Base-by-base conservation (phyloP, 768 basidiomycete genomes). In the Serendipita sp. region DNA sequence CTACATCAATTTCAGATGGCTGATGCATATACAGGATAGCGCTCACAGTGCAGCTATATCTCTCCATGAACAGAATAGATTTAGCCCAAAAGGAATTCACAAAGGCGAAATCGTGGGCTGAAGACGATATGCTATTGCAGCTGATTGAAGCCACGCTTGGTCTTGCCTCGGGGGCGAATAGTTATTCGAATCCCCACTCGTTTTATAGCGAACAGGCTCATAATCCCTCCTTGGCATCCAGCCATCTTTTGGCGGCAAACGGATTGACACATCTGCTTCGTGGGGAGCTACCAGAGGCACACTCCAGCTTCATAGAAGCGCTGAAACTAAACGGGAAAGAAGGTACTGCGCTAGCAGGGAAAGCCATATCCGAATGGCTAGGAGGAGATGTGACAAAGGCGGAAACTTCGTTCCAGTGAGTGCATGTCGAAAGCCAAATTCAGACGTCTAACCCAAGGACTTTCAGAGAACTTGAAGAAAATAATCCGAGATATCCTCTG, bases 101-200 rank as follows among this genome's bases (percentile, higher is more conserved):
- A 33, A 80, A 83, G 24, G 88, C 90, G 26, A 87, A 92, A 72
- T 81, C 79, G 61, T 89, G 84, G 78, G 88, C 88, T 4, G 92
- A 93, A 70, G 93, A 96, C 71, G 87, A 92, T 69, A 80, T 91
- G 17, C 79, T 97, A 41, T 76, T 97, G 20, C 92, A 95, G 70
- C 80, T 86, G 66, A 90, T 93, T 64, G 93, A 97, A 75, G 86
- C 92, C 14, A 82, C 79, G 22, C 83, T 90, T 63, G 82, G 84
- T 30, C 78, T 91, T 61, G 81, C 81, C 33, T 86, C 86, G 3
- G 86, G 86, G 7, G 83, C 81, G 65, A 88, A 89, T 67, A 78
- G 77, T 48, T 87, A 87, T 69, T 70, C 74, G 16, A 74, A 78
- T 64, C 74, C 76, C 24, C 69, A 76, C 63, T 75, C 79, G 41